These are phyloP conservation scores for Acacia melanoxylon DNA, from an alignment of 306 rosid genomes.

Conservation along the genomic window DNA sequence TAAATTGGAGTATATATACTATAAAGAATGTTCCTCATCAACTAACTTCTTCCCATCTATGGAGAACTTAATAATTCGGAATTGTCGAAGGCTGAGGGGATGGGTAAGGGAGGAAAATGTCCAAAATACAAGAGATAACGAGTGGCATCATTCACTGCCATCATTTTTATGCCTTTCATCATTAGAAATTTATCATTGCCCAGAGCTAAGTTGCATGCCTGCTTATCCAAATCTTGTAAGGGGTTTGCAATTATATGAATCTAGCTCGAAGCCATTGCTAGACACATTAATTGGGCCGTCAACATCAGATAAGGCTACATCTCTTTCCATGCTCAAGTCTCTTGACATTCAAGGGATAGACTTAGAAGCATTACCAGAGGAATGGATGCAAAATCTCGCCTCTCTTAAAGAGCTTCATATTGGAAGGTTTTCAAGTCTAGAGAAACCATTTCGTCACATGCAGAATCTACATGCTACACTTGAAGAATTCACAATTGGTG, in stretches of 20 bases:
- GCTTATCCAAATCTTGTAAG: not conserved
- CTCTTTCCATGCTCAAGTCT: not conserved
- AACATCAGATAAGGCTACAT: not conserved
- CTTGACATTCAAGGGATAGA: accelerated
- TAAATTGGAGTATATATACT: not conserved
- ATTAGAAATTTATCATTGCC: not conserved
- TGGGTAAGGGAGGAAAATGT: not conserved
- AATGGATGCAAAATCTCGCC: not conserved
- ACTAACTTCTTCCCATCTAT: not conserved
- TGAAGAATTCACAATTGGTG: not conserved
- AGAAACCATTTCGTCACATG: not conserved
- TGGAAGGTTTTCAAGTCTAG: not conserved
- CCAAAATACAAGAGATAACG: not conserved
- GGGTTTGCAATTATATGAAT: accelerated
- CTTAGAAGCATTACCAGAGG: not conserved
- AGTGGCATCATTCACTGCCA: not conserved
- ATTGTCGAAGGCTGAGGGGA: conserved; percentile 18
- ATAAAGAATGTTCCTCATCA: not conserved
- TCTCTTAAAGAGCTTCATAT: not conserved
- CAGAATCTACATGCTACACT: not conserved
- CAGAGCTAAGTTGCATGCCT: not conserved
- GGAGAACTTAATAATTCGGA: accelerated
- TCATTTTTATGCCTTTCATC: not conserved
- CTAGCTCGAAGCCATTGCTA: not conserved
- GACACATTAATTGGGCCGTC: not conserved